Conservation (phyloP, 139 green algal genomes). For the Penium margaritaceum region DNA sequence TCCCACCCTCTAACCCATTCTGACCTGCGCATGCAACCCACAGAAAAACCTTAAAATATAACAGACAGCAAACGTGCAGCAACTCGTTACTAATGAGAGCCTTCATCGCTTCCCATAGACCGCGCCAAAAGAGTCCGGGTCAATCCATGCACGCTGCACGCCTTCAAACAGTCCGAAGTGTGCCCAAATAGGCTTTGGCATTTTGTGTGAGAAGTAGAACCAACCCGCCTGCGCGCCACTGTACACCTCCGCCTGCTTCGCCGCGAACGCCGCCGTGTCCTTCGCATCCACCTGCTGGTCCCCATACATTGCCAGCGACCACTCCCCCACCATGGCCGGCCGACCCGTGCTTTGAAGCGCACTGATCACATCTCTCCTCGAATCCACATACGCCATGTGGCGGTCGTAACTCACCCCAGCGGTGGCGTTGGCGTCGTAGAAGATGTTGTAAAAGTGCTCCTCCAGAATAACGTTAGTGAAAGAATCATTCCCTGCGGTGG, state of each 20-base stretch:
- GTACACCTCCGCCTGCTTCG: constrained; percentile 14
- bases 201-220: constrained; percentile 30
- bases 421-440: constrained; percentile 1
- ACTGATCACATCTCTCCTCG: background rate
- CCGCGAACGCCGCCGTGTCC: background rate
- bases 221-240: constrained; percentile 6
- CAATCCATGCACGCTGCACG: too few relatives aligned
- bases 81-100: too few relatives aligned
- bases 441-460: constrained; percentile 17
- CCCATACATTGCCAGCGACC: constrained; percentile 22
- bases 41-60: too few relatives aligned
- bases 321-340: constrained; percentile 29
- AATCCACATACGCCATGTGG: background rate
- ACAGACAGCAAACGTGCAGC: too few relatives aligned
- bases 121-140: too few relatives aligned
- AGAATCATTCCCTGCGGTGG: background rate
- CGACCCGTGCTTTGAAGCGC: background rate
- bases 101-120: too few relatives aligned
- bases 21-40: too few relatives aligned
- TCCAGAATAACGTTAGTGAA: constrained; percentile 28
- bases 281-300: background rate
- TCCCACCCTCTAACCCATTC: too few relatives aligned
- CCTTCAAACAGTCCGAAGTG: too few relatives aligned
- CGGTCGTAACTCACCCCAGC: background rate
- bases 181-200: too few relatives aligned